These are phyloP conservation scores for Microcyclospora tardicrescens DNA, from an alignment of 2,329 filamentous ascomycete species.

Conservation along the genomic window DNA sequence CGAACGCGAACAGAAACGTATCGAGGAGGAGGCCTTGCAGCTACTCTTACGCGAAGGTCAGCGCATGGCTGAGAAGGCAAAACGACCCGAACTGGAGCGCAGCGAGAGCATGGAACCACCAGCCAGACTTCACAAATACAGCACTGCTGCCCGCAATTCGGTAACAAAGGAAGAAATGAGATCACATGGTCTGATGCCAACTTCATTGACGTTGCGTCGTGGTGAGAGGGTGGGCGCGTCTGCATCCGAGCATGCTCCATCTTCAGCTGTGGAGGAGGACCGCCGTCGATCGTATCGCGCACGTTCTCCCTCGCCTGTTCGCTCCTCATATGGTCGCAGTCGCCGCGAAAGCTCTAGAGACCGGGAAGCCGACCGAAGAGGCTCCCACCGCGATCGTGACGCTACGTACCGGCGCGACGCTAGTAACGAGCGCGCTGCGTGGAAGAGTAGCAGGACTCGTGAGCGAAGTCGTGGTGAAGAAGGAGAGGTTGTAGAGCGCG, in stretches of 20 bases:
- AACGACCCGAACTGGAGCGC: constrained; percentile 38
- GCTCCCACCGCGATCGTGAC: constrained; percentile 6
- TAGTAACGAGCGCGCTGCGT: constrained; percentile 20
- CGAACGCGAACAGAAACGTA: constrained; percentile 38
- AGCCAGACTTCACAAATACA: constrained; percentile 21
- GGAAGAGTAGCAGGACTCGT: constrained; percentile 13
- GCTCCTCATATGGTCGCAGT: constrained; percentile 13
- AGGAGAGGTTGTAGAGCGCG: constrained; percentile 19
- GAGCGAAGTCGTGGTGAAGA: constrained; percentile 17
- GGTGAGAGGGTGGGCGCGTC: constrained; percentile 10
- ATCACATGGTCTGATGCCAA: constrained; percentile 20
- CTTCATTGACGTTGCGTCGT: constrained; percentile 19
- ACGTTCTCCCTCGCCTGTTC: constrained; percentile 17
- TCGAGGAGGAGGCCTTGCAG: constrained; percentile 43
- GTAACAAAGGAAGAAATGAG: constrained; percentile 18
- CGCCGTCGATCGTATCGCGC: constrained; percentile 10
- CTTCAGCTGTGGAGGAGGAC: constrained; percentile 8
- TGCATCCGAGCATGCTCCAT: not conserved
- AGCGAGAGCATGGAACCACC: constrained; percentile 28
- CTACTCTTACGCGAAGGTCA: constrained; percentile 42
- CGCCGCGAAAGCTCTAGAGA: constrained; percentile 13
- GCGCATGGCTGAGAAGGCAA: constrained; percentile 39
- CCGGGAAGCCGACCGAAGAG: constrained; percentile 12
- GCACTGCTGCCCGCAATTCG: constrained; percentile 12
- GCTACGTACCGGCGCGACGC: constrained; percentile 12